Conservation (phyloP, 805 yeast species). For the Kuraishia borneana region DNA sequence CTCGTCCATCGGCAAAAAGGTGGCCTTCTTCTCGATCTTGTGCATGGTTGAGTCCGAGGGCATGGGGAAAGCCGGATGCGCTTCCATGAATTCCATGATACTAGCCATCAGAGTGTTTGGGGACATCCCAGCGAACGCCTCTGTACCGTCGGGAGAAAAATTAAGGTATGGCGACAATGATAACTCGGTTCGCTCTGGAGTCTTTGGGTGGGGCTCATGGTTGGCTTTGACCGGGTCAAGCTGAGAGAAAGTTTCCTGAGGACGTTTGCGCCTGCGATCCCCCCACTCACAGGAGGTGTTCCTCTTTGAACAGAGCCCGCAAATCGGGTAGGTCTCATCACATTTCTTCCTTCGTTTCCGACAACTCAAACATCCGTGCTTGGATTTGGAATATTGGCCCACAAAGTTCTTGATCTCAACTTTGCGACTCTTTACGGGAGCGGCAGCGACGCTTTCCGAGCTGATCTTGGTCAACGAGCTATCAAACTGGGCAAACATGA, state of each 20-base stretch:
- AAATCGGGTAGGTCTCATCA: constrained; percentile 33
- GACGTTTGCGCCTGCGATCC: background rate
- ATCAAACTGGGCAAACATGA: constrained; percentile 2
- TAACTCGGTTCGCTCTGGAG: background rate
- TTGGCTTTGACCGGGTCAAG: background rate
- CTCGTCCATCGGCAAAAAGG: constrained; percentile 20
- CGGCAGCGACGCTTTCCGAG: background rate
- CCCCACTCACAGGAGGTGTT: constrained; percentile 18
- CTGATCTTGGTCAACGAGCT: background rate
- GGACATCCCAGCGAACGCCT: background rate
- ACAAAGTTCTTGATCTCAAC: constrained; percentile 2
- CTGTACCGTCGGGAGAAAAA: background rate
- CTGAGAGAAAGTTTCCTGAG: background rate
- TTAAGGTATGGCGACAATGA: background rate
- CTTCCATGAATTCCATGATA: background rate
- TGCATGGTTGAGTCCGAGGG: background rate
- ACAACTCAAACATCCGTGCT: constrained; percentile 21
- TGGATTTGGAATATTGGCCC: constrained; percentile 7
- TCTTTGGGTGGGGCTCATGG: background rate
- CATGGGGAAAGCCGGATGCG: background rate
- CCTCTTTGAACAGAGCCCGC: constrained; percentile 28
- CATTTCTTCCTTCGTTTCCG: constrained; percentile 31
- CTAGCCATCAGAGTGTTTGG: background rate
- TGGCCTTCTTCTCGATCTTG: background rate
- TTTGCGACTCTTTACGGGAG: background rate